Evolutionary conservation across 352 stramenopile species (phyloP), one percentile per base, ranked within the genome.

Genomic region (Pythium rishiriense): DNA sequence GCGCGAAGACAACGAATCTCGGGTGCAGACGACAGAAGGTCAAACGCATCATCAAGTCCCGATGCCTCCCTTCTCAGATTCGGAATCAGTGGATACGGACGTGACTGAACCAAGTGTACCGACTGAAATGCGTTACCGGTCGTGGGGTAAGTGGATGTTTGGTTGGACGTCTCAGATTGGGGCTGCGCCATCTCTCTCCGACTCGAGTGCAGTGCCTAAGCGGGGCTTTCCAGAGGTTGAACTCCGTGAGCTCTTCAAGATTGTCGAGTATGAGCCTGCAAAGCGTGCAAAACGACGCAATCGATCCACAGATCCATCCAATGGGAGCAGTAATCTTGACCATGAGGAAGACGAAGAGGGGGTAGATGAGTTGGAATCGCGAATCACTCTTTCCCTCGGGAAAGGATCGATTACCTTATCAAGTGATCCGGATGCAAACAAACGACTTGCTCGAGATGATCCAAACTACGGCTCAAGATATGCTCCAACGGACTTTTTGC

Each of bases 61-160:
- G 22, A 83, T 79, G 45, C 82, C 85, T 28, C 73, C 74, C 39
- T 83, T 87, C 65, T 94, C 85, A 19, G 85, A 94, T 58, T 80
- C 75, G 10, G 85, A 93, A 39, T 93, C 85, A 9, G 80, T 91
- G n/a, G 83, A 92, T 63, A 93, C 85, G 4, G 83, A 93, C 43
- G 62, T 75, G 9, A 88, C 85, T 0, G 85, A 90, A 37, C 84
- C 78, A 3, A 92, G 72, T 66, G 54, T 87, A 7, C 83, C 83
- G n/a, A 85, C 73, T 3, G 85, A 94, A 64, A 68, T 89, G 35
- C 79, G 79, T 9, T 94, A 91, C 70, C 72, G 80, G 49, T 90
- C 82, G 7, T 94, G 85, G 85, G 85, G 85, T 47, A 79, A 84
- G 41, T 94, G 85, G 85, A 88, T 94, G 73, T 94, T 94, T 75